Evolutionary conservation across 208 protist genomes (phyloP), one percentile per base, ranked within the genome.

Genomic region (Wallacemonas sp.): DNA sequence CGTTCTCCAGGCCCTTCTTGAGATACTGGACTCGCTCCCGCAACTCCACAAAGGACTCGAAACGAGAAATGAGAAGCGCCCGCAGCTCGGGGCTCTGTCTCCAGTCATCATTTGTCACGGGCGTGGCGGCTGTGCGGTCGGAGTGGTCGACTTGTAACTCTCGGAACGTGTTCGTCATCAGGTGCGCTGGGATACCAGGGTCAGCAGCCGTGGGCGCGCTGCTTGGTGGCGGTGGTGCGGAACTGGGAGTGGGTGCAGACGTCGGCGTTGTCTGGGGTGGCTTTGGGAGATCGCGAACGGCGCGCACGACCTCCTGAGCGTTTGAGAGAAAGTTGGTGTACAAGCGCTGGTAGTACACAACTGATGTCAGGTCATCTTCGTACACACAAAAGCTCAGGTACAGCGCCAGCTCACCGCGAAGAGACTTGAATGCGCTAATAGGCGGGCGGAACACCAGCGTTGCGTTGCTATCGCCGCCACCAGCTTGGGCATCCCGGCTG

Each of bases 381-480:
- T 79, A 81, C 24, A 93, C 23, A 64, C 79, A 86, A 38, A 70
- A 65, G 65, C 82, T 86, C 55, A 88, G 78, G 61, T 93, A 84
- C 46, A 95, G 23, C 16, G 72, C 69, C 2, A 93, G 64, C 0
- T 82, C 74, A 38, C 79, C 75, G 29, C 77, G 70, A 3, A 93
- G 58, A 60, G 90, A 88, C 39, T 56, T 62, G 49, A 95, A 91
- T 9, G 88, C 65, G 16, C 71, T 78, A 29, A 95, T 57, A 2
- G 90, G 60, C 12, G 90, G 90, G 1, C 68, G 71, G 54, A 95
- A 93, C n/a, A 88, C 82, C 43, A 92, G 74, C 30, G 55, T 34
- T 27, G 19, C 24, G 27, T 5, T 12, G 43, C 32, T 2, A 36
- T 36, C 17, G 36, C n/a, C 8, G 32, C 23, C 46, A 61, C 17